phyloP scores from a whole-genome alignment of 2,329 filamentous ascomycete genomes.

The Aschersonia sp. region DNA sequence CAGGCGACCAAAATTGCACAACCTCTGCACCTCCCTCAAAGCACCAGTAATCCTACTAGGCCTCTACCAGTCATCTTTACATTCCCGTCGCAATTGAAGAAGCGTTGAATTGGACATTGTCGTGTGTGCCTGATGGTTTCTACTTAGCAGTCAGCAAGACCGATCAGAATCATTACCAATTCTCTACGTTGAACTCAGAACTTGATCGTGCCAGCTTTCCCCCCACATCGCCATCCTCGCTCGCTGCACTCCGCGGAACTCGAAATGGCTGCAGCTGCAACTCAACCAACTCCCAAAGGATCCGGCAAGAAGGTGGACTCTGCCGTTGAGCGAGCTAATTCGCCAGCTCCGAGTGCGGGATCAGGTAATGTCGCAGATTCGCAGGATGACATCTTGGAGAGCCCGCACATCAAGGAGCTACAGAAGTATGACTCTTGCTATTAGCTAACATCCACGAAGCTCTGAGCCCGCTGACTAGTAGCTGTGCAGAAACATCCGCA shows the following conservation, averaged over 20 bases:
- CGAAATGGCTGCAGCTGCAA: conserved; percentile 47
- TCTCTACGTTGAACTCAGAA: background rate
- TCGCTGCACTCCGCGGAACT: conserved; percentile 3
- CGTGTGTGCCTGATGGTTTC: background rate
- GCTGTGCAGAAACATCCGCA: conserved; percentile 62
- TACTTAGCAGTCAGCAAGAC: background rate
- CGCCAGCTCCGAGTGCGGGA: conserved; percentile 33
- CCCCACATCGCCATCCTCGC: conserved; percentile 4
- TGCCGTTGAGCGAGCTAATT: conserved; percentile 35
- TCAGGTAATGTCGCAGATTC: conserved; percentile 37
- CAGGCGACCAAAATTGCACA: background rate
- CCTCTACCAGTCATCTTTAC: too few species aligned
- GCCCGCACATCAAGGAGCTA: conserved; percentile 71
- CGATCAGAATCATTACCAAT: background rate
- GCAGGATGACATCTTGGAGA: conserved; percentile 51
- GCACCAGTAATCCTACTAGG: background rate
- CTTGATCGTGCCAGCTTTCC: background rate
- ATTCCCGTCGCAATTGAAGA: background rate
- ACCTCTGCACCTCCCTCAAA: background rate
- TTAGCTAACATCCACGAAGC: background rate
- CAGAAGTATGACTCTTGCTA: conserved; percentile 49
- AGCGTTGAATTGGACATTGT: background rate
- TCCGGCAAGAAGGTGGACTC: conserved; percentile 52
- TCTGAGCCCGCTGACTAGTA: background rate
- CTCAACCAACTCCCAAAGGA: conserved; percentile 47